These are phyloP conservation scores for Roridomyces roridus DNA, from an alignment of 768 basidiomycete genomes.

Conservation along the genomic window DNA sequence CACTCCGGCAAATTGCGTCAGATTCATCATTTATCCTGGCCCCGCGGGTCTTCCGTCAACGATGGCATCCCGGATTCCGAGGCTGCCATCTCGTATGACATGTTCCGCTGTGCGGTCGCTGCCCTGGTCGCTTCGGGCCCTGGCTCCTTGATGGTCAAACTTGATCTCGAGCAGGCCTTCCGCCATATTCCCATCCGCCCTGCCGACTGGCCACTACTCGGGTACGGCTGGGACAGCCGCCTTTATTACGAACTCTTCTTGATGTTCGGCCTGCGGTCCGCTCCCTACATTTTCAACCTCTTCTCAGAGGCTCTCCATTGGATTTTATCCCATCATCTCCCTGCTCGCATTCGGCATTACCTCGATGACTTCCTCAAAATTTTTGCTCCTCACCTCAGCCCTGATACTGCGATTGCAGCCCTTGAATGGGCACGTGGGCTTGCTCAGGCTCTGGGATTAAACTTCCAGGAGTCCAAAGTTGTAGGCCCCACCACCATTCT, in stretches of 20 bases:
- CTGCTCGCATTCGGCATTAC: conserved; percentile 35
- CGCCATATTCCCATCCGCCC: conserved; percentile 38
- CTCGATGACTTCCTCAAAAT: conserved; percentile 40
- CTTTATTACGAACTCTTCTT: conserved; percentile 37
- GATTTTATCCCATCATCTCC: conserved; percentile 43
- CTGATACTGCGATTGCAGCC: conserved; percentile 9
- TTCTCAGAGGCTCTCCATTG: conserved; percentile 22
- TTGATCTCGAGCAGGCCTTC: conserved; percentile 42
- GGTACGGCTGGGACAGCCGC: conserved; percentile 33
- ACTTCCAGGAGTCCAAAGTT: conserved; percentile 34
- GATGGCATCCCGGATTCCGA: conserved; percentile 34
- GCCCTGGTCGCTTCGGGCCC: conserved; percentile 30
- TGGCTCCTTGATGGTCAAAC: conserved; percentile 37
- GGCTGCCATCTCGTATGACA: conserved; percentile 34
- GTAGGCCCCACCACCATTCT: conserved; percentile 27
- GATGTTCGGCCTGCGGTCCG: conserved; percentile 37
- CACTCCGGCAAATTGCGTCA: conserved; percentile 24
- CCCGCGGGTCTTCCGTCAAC: conserved; percentile 30
- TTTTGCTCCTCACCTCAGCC: conserved; percentile 18
- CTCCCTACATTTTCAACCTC: conserved; percentile 28
- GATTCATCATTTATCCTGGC: conserved; percentile 38
- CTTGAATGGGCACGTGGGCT: conserved; percentile 36
- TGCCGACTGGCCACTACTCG: conserved; percentile 38
- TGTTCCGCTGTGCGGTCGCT: conserved; percentile 26
- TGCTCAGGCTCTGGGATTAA: conserved; percentile 33